Evolutionary conservation across 1,284 basidiomycete species (phyloP), one percentile per base, ranked within the genome.

Genomic region (Puccinia hordei): DNA sequence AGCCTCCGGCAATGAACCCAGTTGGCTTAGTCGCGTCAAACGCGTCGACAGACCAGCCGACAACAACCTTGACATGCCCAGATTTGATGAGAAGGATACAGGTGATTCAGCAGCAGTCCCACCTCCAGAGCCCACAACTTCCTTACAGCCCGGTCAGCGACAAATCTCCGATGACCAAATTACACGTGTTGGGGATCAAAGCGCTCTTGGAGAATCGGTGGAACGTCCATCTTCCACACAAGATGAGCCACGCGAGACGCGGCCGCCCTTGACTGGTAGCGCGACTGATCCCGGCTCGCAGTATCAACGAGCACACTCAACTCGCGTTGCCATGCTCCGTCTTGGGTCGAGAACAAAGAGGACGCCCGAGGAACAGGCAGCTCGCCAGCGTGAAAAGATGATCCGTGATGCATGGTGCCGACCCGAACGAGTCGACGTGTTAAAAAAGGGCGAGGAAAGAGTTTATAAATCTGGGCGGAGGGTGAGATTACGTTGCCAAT

Each of bases 1-100:
- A 83, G 87, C 88, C 76, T 86, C 86, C 27, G 76, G 76, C 9
- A 78, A 78, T 49, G 76, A 78, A 71, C 76, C 76, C 33, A 78
- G 76, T 61, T 78, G 76, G 76, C 76, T 78, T 55, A 69, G 53
- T 57, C 49, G 76, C 19, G 76, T 78, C 30, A 78, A 78, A 49
- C 76, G 76, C 22, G 49, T 78, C 35, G 76, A 78, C 0, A 68
- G 55, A 68, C 30, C 51, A 22, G 55, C 33, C 24, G 76, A 78
- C 49, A 38, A 15, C 24, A 55, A 44, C 49, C n/a, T n/a, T 49
- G 66, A 69, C 6, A 35, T 33, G 4, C 44, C 76, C 12, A 59
- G 57, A 27, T 19, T 66, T 10, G 59, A 69, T 13, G 51, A 69
- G 19, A 35, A 49, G 24, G 61, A 59, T 13, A 38, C 13, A 4